Evolutionary conservation across 2,329 filamentous ascomycete species (phyloP).

Genomic region (Penicillium sp.): DNA sequence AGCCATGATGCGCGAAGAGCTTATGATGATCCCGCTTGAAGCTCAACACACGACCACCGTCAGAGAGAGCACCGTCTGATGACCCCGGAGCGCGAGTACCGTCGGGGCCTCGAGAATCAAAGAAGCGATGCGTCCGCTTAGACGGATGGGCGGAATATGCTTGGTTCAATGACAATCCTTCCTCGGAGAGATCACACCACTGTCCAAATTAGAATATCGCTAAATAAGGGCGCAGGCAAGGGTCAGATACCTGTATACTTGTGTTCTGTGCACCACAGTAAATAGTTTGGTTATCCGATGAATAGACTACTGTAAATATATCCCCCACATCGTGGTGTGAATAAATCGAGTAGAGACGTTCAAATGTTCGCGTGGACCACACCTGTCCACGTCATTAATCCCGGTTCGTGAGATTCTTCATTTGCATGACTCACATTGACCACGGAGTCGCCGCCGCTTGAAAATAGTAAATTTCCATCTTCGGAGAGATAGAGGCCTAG

Average conservation of each 20-base stretch:
- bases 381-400: conserved; percentile 48
- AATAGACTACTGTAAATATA: conserved; percentile 93
- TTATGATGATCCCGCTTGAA: conserved; percentile 77
- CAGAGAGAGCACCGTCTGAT: conserved; percentile 50
- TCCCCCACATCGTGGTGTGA: conserved; percentile 93
- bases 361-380: conserved; percentile 77
- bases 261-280: conserved; percentile 95
- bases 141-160: conserved; percentile 71
- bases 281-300: conserved; percentile 71
- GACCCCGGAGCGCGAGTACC: conserved; percentile 75
- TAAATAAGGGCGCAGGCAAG: neutral
- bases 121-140: conserved; percentile 80
- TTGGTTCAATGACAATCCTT: conserved; percentile 62
- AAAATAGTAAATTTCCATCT: conserved; percentile 76
- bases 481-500: conserved; percentile 79
- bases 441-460: conserved; percentile 87
- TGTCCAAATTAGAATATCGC: conserved; percentile 31
- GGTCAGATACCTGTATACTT: conserved; percentile 66
- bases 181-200: conserved; percentile 74
- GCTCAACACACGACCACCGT: conserved; percentile 69
- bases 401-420: conserved; percentile 5
- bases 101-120: conserved; percentile 84
- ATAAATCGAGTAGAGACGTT: conserved; percentile 82
- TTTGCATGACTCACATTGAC: conserved; percentile 64
- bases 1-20: conserved; percentile 92